Conservation (phyloP, 2,329 filamentous ascomycete genomes). For the Ceratocystiopsis brevicomis region DNA sequence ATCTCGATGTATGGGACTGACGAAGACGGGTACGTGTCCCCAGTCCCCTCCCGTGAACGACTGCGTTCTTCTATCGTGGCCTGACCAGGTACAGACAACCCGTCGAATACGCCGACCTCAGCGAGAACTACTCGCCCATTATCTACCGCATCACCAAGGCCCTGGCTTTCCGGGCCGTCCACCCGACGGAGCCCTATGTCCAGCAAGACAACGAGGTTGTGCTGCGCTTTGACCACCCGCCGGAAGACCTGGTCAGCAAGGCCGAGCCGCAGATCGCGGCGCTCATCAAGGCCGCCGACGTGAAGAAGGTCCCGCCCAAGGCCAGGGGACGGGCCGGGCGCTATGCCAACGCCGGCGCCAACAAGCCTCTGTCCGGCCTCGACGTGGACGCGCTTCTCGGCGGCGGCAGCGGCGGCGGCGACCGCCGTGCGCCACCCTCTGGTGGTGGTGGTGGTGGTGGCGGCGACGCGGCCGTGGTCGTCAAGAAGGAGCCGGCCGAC, state of each 20-base stretch:
- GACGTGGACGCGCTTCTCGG: constrained; percentile 67
- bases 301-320: constrained; percentile 80
- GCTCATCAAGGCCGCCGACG: constrained; percentile 50
- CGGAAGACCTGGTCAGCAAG: constrained; percentile 42
- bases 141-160: constrained; percentile 83
- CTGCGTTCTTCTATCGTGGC: no score
- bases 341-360: constrained; percentile 40
- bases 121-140: constrained; percentile 67
- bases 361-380: constrained; percentile 72
- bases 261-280: constrained; percentile 38
- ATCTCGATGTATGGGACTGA: constrained; percentile 51
- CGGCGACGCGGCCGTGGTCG: constrained; percentile 2
- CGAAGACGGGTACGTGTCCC: constrained; percentile 48
- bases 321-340: constrained; percentile 52
- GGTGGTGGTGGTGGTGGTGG: no score
- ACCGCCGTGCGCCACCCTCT: no score
- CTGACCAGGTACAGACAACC: constrained; percentile 16
- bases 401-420: constrained; percentile 17
- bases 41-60: no score
- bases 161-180: constrained; percentile 62
- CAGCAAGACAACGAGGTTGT: constrained; percentile 45
- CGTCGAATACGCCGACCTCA: constrained; percentile 54
- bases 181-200: constrained; percentile 45
- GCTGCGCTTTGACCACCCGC: constrained; percentile 49
- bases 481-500: constrained; percentile 11